Evolutionary conservation across 805 yeast species (phyloP).

Genomic region (Hanseniaspora guilliermondii): DNA sequence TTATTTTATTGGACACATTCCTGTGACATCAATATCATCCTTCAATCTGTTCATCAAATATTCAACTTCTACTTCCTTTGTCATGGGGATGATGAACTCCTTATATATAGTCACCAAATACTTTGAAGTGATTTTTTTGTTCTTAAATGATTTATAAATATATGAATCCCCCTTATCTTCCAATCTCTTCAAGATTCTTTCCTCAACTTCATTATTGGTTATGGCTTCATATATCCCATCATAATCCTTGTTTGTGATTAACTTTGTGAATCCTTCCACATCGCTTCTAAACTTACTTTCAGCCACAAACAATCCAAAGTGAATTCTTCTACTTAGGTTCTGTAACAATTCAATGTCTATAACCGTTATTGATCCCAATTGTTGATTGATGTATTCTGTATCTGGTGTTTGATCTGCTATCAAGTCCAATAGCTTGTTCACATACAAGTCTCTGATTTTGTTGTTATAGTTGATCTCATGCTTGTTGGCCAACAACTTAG

Average conservation of each 20-base stretch:
- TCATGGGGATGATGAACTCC: constrained; percentile 82
- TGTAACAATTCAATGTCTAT: constrained; percentile 81
- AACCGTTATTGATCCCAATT: constrained; percentile 73
- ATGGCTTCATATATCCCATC: constrained; percentile 67
- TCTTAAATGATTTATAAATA: constrained; percentile 76
- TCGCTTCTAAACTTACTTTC: constrained; percentile 79
- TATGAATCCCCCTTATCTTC: constrained; percentile 71
- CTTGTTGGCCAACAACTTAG: constrained; percentile 63
- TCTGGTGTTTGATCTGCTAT: constrained; percentile 57
- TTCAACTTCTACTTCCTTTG: constrained; percentile 90
- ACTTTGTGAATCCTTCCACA: constrained; percentile 44
- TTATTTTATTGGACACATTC: not conserved
- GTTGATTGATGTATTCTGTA: constrained; percentile 46
- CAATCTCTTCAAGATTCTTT: constrained; percentile 65
- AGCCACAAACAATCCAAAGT: constrained; percentile 95
- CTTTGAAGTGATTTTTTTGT: constrained; percentile 69
- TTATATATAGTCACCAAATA: constrained; percentile 71
- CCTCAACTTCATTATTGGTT: constrained; percentile 80
- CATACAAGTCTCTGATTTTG: constrained; percentile 56
- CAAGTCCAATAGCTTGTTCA: constrained; percentile 60
- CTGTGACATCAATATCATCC: constrained; percentile 29
- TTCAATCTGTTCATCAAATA: constrained; percentile 75
- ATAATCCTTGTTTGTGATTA: constrained; percentile 55
- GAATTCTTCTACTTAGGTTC: constrained; percentile 80
- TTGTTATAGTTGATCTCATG: constrained; percentile 65